Evolutionary conservation across 2,329 filamentous ascomycete species (phyloP).

Genomic region (Oidium heveae): DNA sequence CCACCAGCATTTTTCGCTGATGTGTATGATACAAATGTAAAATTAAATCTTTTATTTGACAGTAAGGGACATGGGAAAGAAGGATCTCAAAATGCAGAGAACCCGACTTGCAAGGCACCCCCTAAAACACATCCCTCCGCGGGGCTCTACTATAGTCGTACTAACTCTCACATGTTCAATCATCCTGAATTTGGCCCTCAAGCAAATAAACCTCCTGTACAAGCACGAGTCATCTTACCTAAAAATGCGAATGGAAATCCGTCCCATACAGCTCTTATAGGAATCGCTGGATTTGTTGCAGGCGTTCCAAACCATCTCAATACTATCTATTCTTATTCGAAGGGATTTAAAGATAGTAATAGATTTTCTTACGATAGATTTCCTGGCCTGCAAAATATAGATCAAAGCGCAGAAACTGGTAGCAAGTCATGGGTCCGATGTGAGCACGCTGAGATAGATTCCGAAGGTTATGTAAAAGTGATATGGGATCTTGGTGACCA

Average conservation of each 20-base stretch:
- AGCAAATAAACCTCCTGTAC: slow-evolving; percentile 22
- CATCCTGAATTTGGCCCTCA: slow-evolving; percentile 36
- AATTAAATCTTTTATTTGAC: background rate
- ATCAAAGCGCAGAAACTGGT: slow-evolving; percentile 11
- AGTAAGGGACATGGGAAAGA: background rate
- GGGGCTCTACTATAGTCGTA: slow-evolving; percentile 34
- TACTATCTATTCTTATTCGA: background rate
- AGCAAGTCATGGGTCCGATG: slow-evolving; percentile 12
- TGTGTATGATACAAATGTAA: background rate
- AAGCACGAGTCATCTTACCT: slow-evolving; percentile 29
- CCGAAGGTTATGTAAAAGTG: slow-evolving; percentile 11
- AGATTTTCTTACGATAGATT: background rate
- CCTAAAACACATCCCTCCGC: slow-evolving; percentile 39
- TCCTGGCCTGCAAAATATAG: slow-evolving; percentile 8
- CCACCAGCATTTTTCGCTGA: slow-evolving; percentile 6
- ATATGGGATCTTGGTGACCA: slow-evolving; percentile 7
- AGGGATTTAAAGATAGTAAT: background rate
- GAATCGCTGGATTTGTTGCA: slow-evolving; percentile 13
- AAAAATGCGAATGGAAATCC: slow-evolving; percentile 10
- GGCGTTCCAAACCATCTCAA: slow-evolving; percentile 5
- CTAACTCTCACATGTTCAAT: slow-evolving; percentile 27
- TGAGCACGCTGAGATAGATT: slow-evolving; percentile 9
- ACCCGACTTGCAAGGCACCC: slow-evolving; percentile 22
- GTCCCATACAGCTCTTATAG: slow-evolving; percentile 12
- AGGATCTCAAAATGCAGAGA: slow-evolving; percentile 9